Conservation (phyloP, 1,284 basidiomycete genomes). For the Ceratobasidium theobromae region DNA sequence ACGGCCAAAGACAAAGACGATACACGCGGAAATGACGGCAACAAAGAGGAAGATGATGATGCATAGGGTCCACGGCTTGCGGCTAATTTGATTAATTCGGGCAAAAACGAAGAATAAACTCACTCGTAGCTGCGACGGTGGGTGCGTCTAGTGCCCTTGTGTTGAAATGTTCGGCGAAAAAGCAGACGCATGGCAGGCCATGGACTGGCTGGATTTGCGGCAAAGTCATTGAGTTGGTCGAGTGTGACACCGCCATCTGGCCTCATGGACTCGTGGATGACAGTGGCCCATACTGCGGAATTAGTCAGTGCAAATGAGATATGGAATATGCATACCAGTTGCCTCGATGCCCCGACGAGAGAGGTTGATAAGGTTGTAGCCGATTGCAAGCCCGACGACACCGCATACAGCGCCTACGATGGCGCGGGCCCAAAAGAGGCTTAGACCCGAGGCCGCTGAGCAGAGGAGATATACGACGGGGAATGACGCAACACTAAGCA, state of each 20-base stretch:
- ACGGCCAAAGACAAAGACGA: slow-evolving; percentile 25
- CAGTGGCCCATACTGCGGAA: slow-evolving; percentile 14
- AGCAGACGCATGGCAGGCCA: slow-evolving; percentile 13
- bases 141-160: slow-evolving; percentile 17
- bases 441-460: slow-evolving; percentile 5
- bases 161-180: slow-evolving; percentile 10
- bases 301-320: neutral
- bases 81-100: neutral
- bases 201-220: slow-evolving; percentile 6
- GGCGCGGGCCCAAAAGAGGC: slow-evolving; percentile 11
- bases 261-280: slow-evolving; percentile 25
- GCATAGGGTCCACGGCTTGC: slow-evolving; percentile 24
- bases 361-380: slow-evolving; percentile 18
- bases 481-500: slow-evolving; percentile 9
- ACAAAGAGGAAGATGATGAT: slow-evolving; percentile 17
- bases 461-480: slow-evolving; percentile 18
- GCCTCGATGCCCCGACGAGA: slow-evolving; percentile 20
- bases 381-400: slow-evolving; percentile 6
- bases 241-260: slow-evolving; percentile 22
- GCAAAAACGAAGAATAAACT: neutral
- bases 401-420: slow-evolving; percentile 16
- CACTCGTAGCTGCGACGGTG: slow-evolving; percentile 18
- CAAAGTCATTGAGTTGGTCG: slow-evolving; percentile 16
- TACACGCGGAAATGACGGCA: slow-evolving; percentile 5
- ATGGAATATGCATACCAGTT: neutral